Evolutionary conservation across 169 alveolate species (phyloP), one percentile per base, ranked within the genome.

Genomic region (Plasmodium chabaudi): DNA sequence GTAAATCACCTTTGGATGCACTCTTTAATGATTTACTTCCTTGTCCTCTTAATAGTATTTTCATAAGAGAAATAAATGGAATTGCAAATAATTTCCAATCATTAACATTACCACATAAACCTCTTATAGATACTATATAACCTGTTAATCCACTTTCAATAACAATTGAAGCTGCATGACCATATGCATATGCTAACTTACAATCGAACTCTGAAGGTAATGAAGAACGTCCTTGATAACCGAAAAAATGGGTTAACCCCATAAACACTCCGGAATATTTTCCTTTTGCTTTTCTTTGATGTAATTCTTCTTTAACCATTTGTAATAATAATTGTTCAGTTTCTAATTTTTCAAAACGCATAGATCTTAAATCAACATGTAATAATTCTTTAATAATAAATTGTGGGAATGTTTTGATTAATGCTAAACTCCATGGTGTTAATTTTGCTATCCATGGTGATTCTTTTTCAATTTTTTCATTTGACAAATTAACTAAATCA

Each of bases 211-310:
- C 96, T 1, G 99, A 94, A 27, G 99, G 99, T 94, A 97, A 95
- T n/a, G 99, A 97, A 72, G 99, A 97, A 65, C 99, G 95, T 17
- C 99, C 99, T 91, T 98, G 98, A 95, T 98, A 98, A 12, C 99
- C 99, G 91, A 98, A 98, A 94, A 95, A 98, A 86, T 98, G 99
- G 10, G 98, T 95, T 57, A 98, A 98, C 27, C 99, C 98, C 87
- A 97, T 96, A 89, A 98, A 98, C 86, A 95, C 93, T 15, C 99
- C 99, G 21, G 93, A 94, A 89, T 96, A 97, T 82, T 74, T 92
- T 47, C 98, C 98, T 55, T 96, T 92, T 61, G 95, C 94, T 93
- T 97, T 97, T 74, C 99, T 91, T 60, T 90, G 86, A 19, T 87
- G 96, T 70, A 98, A 95, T 86, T 98, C 99, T 72, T 97, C 97